Percentiles rank a stretch among this genome's conserved stretches.
Evolutionary conservation across 2,329 filamentous ascomycete genomes (phyloP).

Genomic region (Phialemoniopsis sp.): DNA sequence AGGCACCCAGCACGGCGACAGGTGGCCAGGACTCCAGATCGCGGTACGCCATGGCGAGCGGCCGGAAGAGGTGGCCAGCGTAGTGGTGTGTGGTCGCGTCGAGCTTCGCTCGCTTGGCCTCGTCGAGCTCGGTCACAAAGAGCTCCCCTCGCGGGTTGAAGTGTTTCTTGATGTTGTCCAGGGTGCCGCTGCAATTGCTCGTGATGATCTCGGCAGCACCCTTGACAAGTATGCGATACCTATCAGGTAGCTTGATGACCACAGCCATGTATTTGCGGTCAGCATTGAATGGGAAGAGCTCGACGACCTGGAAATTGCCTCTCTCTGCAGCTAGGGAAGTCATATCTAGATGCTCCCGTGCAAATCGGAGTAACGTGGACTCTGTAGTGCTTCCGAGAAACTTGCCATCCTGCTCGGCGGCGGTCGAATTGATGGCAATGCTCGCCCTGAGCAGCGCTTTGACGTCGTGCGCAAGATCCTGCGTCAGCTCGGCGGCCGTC

Average conservation of each 20-base stretch:
- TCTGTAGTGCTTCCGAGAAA: slow-evolving; percentile 78
- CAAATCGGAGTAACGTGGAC: slow-evolving; percentile 68
- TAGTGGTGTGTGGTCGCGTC: slow-evolving; percentile 2
- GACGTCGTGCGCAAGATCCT: too few relatives aligned
- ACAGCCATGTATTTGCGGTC: slow-evolving; percentile 65
- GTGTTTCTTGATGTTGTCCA: too few relatives aligned
- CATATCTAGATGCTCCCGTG: slow-evolving; percentile 61
- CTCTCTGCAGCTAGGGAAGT: slow-evolving; percentile 56
- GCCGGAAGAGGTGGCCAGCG: slow-evolving; percentile 9
- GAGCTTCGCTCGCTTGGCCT: background rate
- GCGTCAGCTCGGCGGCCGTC: too few relatives aligned
- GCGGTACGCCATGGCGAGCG: slow-evolving; percentile 61
- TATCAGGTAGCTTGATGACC: slow-evolving; percentile 50
- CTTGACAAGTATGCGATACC: slow-evolving; percentile 52
- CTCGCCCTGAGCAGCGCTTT: slow-evolving; percentile 31
- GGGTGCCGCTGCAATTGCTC: slow-evolving; percentile 33
- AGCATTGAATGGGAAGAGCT: slow-evolving; percentile 31
- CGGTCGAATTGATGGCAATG: slow-evolving; percentile 60
- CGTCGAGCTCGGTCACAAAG: background rate
- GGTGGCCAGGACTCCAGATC: slow-evolving; percentile 66
- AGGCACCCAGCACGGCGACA: slow-evolving; percentile 51
- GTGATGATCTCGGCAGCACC: slow-evolving; percentile 46
- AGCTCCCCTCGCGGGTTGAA: background rate
- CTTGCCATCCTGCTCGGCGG: slow-evolving; percentile 59
- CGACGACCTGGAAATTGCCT: slow-evolving; percentile 46